These are phyloP conservation scores for Annulohypoxylon maeteangense DNA, from an alignment of 495 filamentous ascomycete species.

Conservation along the genomic window DNA sequence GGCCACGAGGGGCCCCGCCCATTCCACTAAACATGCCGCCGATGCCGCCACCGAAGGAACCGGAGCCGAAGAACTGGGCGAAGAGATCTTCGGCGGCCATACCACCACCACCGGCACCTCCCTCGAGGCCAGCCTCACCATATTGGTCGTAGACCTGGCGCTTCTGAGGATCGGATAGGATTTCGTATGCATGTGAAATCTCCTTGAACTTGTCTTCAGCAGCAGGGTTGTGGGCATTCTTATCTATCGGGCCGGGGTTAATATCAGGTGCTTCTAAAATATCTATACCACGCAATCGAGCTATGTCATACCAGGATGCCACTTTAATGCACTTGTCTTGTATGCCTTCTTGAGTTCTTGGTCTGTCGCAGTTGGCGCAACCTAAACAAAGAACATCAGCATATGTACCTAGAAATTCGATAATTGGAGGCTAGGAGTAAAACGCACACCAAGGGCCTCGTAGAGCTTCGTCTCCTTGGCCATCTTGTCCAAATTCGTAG, in stretches of 20 bases:
- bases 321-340: constrained; percentile 88
- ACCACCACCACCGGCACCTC: constrained; percentile 81
- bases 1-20: constrained; percentile 83
- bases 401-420: neutral
- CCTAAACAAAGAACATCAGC: constrained; percentile 62
- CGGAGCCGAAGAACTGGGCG: constrained; percentile 93
- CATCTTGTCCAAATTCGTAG: constrained; percentile 67
- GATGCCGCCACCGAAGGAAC: constrained; percentile 76
- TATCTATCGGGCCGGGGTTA: constrained; percentile 69
- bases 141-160: constrained; percentile 93
- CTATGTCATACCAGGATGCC: constrained; percentile 79
- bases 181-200: constrained; percentile 92
- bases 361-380: constrained; percentile 76
- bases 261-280: constrained; percentile 7
- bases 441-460: constrained; percentile 83
- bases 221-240: constrained; percentile 92
- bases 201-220: constrained; percentile 99
- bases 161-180: constrained; percentile 91
- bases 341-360: constrained; percentile 89
- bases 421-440: neutral
- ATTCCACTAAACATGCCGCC: constrained; percentile 88
- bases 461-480: constrained; percentile 91
- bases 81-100: constrained; percentile 98
- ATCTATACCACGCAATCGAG: neutral
- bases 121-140: constrained; percentile 94